These are phyloP conservation scores for Echites panduratus DNA, from an alignment of 257 asterid genomes.

Conservation along the genomic window DNA sequence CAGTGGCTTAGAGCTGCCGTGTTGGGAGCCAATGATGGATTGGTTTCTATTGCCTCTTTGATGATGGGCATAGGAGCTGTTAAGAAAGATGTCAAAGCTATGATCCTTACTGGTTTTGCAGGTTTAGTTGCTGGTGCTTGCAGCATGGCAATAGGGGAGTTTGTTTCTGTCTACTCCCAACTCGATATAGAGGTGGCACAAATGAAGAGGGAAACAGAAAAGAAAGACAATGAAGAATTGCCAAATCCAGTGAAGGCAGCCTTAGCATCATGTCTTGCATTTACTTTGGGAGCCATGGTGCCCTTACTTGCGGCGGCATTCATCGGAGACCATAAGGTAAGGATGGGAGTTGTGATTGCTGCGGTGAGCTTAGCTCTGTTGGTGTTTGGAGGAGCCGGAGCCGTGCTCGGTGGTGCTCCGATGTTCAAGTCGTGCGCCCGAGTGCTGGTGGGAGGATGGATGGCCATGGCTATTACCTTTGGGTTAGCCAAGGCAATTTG, in stretches of 20 bases:
- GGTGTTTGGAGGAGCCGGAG: conserved; percentile 54
- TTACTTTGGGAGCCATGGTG: conserved; percentile 50
- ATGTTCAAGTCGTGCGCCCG: conserved; percentile 41
- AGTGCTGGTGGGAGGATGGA: conserved; percentile 63
- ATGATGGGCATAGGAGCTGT: conserved; percentile 79
- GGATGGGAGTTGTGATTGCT: conserved; percentile 44
- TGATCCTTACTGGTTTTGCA: conserved; percentile 57
- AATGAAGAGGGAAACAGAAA: conserved; percentile 34
- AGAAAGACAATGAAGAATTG: conserved; percentile 18
- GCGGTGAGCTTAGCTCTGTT: conserved; percentile 47
- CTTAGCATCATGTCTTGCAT: conserved; percentile 57
- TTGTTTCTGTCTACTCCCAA: conserved; percentile 64
- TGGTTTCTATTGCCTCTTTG: conserved; percentile 53
- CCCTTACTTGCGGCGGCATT: conserved; percentile 66
- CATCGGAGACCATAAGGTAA: conserved; percentile 31
- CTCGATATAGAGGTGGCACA: conserved; percentile 61
- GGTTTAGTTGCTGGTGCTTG: conserved; percentile 67
- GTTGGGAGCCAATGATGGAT: conserved; percentile 71
- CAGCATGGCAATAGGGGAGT: conserved; percentile 85
- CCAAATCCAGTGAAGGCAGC: conserved; percentile 67
- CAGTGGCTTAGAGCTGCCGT: conserved; percentile 78
- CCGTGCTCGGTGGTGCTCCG: conserved; percentile 46
- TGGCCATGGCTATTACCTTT: conserved; percentile 76
- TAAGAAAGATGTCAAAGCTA: conserved; percentile 40
- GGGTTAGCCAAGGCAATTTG: conserved; percentile 55